These are phyloP conservation scores for Candida cerambycidarum DNA, from an alignment of 805 yeast genomes.

Conservation along the genomic window DNA sequence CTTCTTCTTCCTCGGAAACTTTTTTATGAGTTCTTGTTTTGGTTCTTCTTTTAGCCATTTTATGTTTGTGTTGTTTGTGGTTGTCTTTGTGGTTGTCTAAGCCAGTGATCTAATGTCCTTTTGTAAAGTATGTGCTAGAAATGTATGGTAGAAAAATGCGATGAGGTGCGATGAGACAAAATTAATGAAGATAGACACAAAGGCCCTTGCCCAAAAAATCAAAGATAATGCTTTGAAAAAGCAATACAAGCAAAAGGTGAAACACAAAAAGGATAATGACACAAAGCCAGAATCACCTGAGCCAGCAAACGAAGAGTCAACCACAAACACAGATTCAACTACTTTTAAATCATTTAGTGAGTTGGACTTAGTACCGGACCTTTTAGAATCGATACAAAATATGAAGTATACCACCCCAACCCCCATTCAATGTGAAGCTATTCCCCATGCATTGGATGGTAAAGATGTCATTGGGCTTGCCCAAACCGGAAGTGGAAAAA, in stretches of 20 bases:
- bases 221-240: conserved; percentile 31
- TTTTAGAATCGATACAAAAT: conserved; percentile 73
- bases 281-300: not conserved
- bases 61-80: not conserved
- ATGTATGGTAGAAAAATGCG: too few relatives aligned
- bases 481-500: conserved; percentile 97
- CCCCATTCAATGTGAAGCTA: conserved; percentile 88
- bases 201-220: conserved; percentile 58
- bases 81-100: too few relatives aligned
- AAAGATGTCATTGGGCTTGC: conserved; percentile 95
- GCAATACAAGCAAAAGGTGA: conserved; percentile 15
- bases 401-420: conserved; percentile 83
- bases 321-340: not conserved
- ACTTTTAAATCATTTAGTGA: conserved; percentile 47
- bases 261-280: conserved; percentile 10
- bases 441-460: conserved; percentile 88
- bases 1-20: conserved; percentile 60
- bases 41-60: conserved; percentile 44
- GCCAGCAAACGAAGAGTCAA: not conserved
- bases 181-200: conserved; percentile 26
- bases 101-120: too few relatives aligned
- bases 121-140: too few relatives aligned
- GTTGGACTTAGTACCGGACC: conserved; percentile 69
- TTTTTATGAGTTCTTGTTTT: conserved; percentile 87
- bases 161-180: conserved; percentile 7